Percentiles rank a stretch among this genome's conserved stretches.
phyloP scores from a whole-genome alignment of 1,284 basidiomycete species.

The Papiliotrema nemorosa region DNA sequence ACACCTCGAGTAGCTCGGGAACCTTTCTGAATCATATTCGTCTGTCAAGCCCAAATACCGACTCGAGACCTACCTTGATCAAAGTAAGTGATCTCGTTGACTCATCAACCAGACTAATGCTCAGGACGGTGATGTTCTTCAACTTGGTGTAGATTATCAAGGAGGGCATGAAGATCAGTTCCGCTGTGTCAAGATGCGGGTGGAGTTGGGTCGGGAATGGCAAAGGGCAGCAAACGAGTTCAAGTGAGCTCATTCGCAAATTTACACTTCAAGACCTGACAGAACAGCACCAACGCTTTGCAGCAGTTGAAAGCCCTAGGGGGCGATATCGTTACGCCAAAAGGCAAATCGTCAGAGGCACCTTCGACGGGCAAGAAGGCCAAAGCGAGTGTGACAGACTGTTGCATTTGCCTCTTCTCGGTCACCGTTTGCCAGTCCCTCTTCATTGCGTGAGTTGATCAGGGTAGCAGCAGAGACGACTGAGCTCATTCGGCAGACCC shows the following conservation, averaged over 20 bases:
- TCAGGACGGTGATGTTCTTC: slow-evolving; percentile 87
- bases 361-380: slow-evolving; percentile 36
- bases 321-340: slow-evolving; percentile 14
- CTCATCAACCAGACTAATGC: not conserved
- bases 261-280: not conserved
- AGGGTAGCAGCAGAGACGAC: not conserved
- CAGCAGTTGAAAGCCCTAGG: slow-evolving; percentile 45
- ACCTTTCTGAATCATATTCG: slow-evolving; percentile 96
- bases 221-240: slow-evolving; percentile 84
- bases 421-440: slow-evolving; percentile 94
- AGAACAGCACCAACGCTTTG: slow-evolving; percentile 42
- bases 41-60: slow-evolving; percentile 75
- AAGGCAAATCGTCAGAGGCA: slow-evolving; percentile 14
- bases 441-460: slow-evolving; percentile 69
- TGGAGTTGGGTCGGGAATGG: slow-evolving; percentile 85
- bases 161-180: slow-evolving; percentile 97
- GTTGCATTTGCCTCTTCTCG: slow-evolving; percentile 93
- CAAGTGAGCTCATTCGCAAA: slow-evolving; percentile 63
- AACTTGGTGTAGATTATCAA: slow-evolving; percentile 97
- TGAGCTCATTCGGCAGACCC: slow-evolving; percentile 52
- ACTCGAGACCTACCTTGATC: slow-evolving; percentile 72
- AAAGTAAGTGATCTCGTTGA: slow-evolving; percentile 49
- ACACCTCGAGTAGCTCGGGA: slow-evolving; percentile 85
- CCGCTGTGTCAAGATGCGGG: slow-evolving; percentile 93
- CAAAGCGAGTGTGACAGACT: slow-evolving; percentile 65